phyloP scores from a whole-genome alignment of 2,329 filamentous ascomycete species.

The Apiospora rasikravindrae region DNA sequence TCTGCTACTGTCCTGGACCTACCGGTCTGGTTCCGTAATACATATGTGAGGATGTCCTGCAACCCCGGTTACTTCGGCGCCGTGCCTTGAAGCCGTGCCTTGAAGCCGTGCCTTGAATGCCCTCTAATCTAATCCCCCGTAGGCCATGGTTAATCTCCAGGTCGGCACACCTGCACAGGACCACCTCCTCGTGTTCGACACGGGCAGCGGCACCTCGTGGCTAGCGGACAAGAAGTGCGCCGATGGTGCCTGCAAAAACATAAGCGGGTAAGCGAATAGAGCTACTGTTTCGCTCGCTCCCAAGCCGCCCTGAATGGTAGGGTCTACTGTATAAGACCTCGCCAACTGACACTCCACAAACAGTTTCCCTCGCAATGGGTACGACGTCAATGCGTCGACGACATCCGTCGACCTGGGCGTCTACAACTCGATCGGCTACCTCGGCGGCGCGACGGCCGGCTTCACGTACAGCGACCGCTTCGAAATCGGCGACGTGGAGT shows the following conservation, averaged over 20 bases:
- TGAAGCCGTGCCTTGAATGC: neutral
- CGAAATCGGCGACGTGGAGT: slow-evolving; percentile 26
- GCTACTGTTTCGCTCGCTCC: no score
- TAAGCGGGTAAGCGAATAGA: neutral
- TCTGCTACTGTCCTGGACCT: slow-evolving; percentile 10
- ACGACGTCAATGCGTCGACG: slow-evolving; percentile 34
- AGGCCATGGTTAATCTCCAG: slow-evolving; percentile 23
- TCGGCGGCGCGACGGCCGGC: slow-evolving; percentile 38
- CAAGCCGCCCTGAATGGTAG: no score
- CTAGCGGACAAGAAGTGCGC: slow-evolving; percentile 36
- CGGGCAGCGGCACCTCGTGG: slow-evolving; percentile 43
- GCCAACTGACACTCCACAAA: slow-evolving; percentile 27
- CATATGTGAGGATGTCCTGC: neutral
- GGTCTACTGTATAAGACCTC: no score
- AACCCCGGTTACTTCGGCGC: neutral
- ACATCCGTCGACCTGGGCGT: slow-evolving; percentile 32
- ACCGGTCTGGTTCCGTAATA: neutral
- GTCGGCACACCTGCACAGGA: slow-evolving; percentile 38
- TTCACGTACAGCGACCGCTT: slow-evolving; percentile 36
- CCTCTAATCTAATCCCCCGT: neutral
- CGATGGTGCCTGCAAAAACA: neutral
- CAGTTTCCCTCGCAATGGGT: slow-evolving; percentile 34
- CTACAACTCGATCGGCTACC: slow-evolving; percentile 35
- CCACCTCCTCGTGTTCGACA: slow-evolving; percentile 41
- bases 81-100: no score